Evolutionary conservation across 2,329 filamentous ascomycete species (phyloP).

Genomic region (Neophaeococcomyces mojaviensis): DNA sequence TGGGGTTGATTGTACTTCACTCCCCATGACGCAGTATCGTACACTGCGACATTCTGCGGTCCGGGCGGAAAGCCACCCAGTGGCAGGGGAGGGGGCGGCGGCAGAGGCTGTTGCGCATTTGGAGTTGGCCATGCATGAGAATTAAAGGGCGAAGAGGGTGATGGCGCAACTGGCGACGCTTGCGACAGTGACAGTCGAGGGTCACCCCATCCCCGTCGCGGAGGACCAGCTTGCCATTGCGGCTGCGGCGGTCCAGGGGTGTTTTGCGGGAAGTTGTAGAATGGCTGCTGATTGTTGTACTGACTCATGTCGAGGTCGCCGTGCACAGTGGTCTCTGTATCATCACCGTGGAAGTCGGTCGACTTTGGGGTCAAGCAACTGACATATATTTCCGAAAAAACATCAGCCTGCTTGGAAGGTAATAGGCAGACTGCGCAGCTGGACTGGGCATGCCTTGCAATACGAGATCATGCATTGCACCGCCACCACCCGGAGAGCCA

Average conservation of each 20-base stretch:
- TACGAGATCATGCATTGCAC: neutral
- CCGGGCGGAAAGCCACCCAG: slow-evolving; percentile 7
- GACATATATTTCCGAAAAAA: too few relatives aligned
- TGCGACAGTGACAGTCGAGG: slow-evolving; percentile 12
- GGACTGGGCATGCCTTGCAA: neutral
- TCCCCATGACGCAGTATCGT: slow-evolving; percentile 36
- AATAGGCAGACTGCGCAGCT: neutral
- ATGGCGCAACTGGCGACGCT: neutral
- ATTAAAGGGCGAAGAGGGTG: neutral
- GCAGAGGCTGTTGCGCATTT: slow-evolving; percentile 2
- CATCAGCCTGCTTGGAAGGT: neutral
- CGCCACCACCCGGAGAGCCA: neutral
- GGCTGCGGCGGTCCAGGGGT: slow-evolving; percentile 21
- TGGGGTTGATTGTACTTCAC: slow-evolving; percentile 30
- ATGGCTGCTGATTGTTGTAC: slow-evolving; percentile 11
- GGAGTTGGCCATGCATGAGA: neutral
- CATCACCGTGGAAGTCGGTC: neutral
- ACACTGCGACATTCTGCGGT: slow-evolving; percentile 8
- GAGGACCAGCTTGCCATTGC: slow-evolving; percentile 21
- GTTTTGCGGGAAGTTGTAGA: slow-evolving; percentile 19
- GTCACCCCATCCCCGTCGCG: slow-evolving; percentile 20
- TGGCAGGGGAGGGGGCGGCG: slow-evolving; percentile 16
- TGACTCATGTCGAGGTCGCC: slow-evolving; percentile 10
- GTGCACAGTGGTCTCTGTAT: neutral
- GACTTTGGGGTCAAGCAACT: neutral